Evolutionary conservation across 768 basidiomycete species (phyloP), one percentile per base, ranked within the genome.

Genomic region (Rubroboletus pulcherrimus): DNA sequence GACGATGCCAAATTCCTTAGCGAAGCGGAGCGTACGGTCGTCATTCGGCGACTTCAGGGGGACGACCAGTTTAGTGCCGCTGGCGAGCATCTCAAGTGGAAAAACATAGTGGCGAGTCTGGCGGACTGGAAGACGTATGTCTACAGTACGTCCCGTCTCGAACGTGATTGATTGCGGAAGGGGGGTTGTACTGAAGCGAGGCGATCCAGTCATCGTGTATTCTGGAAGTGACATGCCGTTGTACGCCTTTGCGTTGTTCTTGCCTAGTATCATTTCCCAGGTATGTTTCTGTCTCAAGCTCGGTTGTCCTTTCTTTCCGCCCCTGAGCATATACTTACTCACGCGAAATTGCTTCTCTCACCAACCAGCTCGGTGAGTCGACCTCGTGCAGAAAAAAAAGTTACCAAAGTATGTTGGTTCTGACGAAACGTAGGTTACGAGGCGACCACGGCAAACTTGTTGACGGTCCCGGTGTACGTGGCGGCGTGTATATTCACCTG

Each of bases 41-140:
- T 89, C 49, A 76, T 90, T 51, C 78, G 83, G 24, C 75, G 87
- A 19, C 74, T 91, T 35, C 85, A 90, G 65, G 64, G 70, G 12
- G 86, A 89, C 64, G 77, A 83, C 58, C 84, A 88, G 65, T 85
- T 84, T 70, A 87, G 84, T 65, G 87, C 88, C 3, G 86, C 80
- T 6, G 88, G 88, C 26, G 88, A 90, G 68, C 72, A 65, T 15
- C 74, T 89, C 56, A 73, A 69, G 52, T 71, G 74, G 78, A 81
- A 81, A 60, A 82, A 85, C 59, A 80, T 90, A 54, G 75, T 68
- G 66, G 73, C 77, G 57, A 84, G 85, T 62, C 51, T 88, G 53
- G 55, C 66, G n/a, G 87, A 90, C 60, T 87, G 83, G 85, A 90
- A 88, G 71, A 89, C 85, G 2, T 91, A 85, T 80, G 37, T 86